These are phyloP conservation scores for Amylocystis lapponica DNA, from an alignment of 768 basidiomycete species.

Conservation along the genomic window DNA sequence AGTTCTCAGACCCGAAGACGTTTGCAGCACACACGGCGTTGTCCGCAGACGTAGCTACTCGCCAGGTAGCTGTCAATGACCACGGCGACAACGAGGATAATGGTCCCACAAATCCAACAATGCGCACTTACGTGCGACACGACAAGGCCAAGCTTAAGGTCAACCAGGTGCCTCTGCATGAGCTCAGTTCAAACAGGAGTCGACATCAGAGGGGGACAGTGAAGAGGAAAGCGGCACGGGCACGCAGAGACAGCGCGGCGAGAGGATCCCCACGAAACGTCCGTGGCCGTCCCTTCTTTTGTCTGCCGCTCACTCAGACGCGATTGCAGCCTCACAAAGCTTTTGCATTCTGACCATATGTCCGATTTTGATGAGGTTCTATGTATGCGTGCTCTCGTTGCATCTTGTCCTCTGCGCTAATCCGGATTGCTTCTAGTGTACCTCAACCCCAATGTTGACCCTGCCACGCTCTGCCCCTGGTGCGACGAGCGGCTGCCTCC, in stretches of 20 bases:
- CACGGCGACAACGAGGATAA: background rate
- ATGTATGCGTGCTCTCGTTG: constrained; percentile 1
- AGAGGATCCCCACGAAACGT: constrained; percentile 13
- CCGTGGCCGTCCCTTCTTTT: background rate
- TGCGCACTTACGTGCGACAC: background rate
- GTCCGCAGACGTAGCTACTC: background rate
- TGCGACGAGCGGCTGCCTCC: constrained; percentile 69
- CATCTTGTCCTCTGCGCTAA: background rate
- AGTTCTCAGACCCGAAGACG: background rate
- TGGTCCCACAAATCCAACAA: background rate
- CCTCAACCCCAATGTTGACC: constrained; percentile 48
- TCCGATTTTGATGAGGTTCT: constrained; percentile 16
- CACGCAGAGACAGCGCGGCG: constrained; percentile 22
- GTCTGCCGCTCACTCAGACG: background rate
- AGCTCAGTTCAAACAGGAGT: constrained; percentile 8
- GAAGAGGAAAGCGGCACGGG: constrained; percentile 20
- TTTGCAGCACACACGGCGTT: background rate
- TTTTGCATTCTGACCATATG: constrained; percentile 9
- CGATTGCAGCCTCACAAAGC: constrained; percentile 6
- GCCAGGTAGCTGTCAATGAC: background rate
- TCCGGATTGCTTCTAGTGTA: constrained; percentile 36
- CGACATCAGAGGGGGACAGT: constrained; percentile 28
- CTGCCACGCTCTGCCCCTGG: constrained; percentile 70
- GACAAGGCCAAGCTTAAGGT: background rate
- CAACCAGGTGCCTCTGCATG: constrained; percentile 2